phyloP scores from a whole-genome alignment of 768 basidiomycete species.

The Neoboletus subvelutipes region DNA sequence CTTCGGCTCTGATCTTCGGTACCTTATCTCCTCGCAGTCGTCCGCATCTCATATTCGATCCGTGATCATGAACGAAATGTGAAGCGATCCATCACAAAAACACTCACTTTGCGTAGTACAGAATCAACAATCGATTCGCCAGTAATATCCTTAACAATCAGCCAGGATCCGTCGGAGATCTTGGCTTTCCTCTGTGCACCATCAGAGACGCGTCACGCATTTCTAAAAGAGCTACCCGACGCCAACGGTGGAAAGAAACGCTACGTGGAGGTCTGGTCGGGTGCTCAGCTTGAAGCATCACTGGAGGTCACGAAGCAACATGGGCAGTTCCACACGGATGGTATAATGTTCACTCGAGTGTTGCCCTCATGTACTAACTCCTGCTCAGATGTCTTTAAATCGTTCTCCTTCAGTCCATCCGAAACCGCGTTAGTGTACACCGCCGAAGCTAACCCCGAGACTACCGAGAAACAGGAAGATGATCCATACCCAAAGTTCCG shows the following conservation, averaged over 20 bases:
- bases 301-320: slow-evolving; percentile 59
- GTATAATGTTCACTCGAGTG: slow-evolving; percentile 30
- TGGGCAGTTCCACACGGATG: slow-evolving; percentile 61
- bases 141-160: slow-evolving; percentile 13
- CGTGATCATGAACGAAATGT: slow-evolving; percentile 51
- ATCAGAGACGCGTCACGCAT: slow-evolving; percentile 40
- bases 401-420: slow-evolving; percentile 53
- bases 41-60: slow-evolving; percentile 46
- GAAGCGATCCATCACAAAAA: slow-evolving; percentile 39
- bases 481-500: slow-evolving; percentile 43
- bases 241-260: slow-evolving; percentile 38
- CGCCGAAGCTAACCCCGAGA: slow-evolving; percentile 49
- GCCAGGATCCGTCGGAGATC: slow-evolving; percentile 34
- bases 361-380: background rate
- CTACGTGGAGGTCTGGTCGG: slow-evolving; percentile 60
- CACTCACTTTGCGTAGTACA: slow-evolving; percentile 30
- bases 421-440: slow-evolving; percentile 56
- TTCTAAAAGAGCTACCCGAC: slow-evolving; percentile 41
- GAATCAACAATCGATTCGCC: slow-evolving; percentile 11
- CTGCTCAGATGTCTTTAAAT: slow-evolving; percentile 49
- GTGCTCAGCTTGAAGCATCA: slow-evolving; percentile 42
- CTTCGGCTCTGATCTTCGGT: no score
- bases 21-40: slow-evolving; percentile 23
- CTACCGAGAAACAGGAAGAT: slow-evolving; percentile 20
- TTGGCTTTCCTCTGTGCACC: slow-evolving; percentile 45